Evolutionary conservation across 768 basidiomycete species (phyloP).

Genomic region (Myochromella boudieri): DNA sequence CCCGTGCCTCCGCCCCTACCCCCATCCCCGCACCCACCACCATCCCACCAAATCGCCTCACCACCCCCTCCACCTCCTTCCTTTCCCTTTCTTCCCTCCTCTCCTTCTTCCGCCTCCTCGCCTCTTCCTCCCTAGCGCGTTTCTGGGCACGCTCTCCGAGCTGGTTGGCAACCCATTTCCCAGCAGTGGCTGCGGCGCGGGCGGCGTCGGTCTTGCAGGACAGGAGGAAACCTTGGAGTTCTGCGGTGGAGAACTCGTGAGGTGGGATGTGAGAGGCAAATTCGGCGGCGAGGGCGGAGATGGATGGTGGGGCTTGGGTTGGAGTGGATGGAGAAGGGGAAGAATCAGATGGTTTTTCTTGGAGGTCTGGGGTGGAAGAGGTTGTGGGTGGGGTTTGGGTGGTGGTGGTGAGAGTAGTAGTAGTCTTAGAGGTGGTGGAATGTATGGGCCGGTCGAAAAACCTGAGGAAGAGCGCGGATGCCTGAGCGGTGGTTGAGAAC

Average conservation of each 20-base stretch:
- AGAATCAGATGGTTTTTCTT: no score
- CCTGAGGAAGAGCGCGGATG: slow-evolving; percentile 44
- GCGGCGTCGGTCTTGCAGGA: slow-evolving; percentile 38
- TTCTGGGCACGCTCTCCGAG: slow-evolving; percentile 31
- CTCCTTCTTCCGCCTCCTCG: slow-evolving; percentile 24
- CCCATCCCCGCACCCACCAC: slow-evolving; percentile 7
- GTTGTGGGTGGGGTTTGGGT: not conserved
- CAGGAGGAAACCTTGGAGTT: slow-evolving; percentile 61
- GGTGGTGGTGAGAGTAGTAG: not conserved
- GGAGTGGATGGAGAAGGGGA: slow-evolving; percentile 3
- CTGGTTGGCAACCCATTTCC: slow-evolving; percentile 44
- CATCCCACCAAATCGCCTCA: slow-evolving; percentile 21
- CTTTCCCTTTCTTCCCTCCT: slow-evolving; percentile 24
- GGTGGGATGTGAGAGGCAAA: slow-evolving; percentile 46
- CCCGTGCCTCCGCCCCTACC: not conserved
- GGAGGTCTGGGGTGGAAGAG: slow-evolving; percentile 9
- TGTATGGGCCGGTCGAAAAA: slow-evolving; percentile 39
- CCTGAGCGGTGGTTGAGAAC: slow-evolving; percentile 45
- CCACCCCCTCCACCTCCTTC: slow-evolving; percentile 23
- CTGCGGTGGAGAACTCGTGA: slow-evolving; percentile 54
- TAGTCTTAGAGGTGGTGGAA: no score
- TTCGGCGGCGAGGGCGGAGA: slow-evolving; percentile 33
- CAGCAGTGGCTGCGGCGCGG: slow-evolving; percentile 30
- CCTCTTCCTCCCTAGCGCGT: slow-evolving; percentile 31
- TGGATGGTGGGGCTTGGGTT: not conserved